Evolutionary conservation across 441 rosid genomes (phyloP).

Genomic region (Erodium trifolium): DNA sequence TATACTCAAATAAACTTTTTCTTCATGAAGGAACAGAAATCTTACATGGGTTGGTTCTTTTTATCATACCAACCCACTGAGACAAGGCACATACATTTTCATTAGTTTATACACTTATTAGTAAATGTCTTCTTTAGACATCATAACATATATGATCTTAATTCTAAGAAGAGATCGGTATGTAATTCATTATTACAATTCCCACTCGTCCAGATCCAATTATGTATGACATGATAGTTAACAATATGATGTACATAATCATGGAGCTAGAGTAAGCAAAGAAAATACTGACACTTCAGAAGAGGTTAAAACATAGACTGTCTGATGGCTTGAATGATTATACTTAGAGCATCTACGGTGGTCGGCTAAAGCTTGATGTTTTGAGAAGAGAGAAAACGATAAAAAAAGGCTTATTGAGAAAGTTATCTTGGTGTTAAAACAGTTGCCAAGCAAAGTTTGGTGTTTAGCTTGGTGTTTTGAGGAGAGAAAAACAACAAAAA

Average conservation of each 20-base stretch:
- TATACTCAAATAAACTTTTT: slow-evolving; percentile 15
- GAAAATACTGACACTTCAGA: background rate
- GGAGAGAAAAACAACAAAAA: too few species aligned
- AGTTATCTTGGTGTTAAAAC: too few species aligned
- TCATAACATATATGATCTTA: background rate
- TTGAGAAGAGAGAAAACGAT: too few species aligned
- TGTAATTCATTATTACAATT: background rate
- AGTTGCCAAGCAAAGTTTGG: too few species aligned
- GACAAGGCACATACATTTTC: background rate
- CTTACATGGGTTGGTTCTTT: background rate
- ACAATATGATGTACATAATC: too few species aligned
- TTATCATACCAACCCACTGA: background rate
- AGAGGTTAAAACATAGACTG: background rate
- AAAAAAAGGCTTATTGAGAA: too few species aligned
- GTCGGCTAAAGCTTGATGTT: too few species aligned
- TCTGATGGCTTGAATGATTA: background rate
- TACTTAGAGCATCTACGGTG: too few species aligned
- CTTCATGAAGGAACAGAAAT: slow-evolving; percentile 1
- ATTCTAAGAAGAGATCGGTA: background rate
- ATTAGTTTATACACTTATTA: background rate
- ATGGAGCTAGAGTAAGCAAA: too few species aligned
- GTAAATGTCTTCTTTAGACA: background rate
- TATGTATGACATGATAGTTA: too few species aligned
- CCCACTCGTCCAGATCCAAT: background rate
- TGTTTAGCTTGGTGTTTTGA: too few species aligned